Conservation (phyloP, 148 eudicot genomes). For the Rhododendron mucronatum region DNA sequence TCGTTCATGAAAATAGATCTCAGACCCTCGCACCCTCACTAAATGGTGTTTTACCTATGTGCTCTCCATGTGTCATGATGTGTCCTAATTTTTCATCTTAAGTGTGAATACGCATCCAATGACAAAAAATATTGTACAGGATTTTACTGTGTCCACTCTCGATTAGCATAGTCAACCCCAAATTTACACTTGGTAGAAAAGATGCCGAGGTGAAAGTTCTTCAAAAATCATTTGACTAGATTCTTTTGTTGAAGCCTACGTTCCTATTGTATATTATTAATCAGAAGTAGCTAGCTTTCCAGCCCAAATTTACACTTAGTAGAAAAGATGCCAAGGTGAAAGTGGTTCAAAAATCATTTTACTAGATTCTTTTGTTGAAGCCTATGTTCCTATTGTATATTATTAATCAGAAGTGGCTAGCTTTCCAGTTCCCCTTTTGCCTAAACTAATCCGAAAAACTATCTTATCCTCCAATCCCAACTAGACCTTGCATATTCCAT, state of each 20-base stretch:
- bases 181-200: not conserved
- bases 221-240: not conserved
- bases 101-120: not conserved
- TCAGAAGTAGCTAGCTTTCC: not conserved
- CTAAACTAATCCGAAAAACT: not conserved
- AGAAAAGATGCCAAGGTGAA: not conserved
- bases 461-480: not conserved
- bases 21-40: not conserved
- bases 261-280: not conserved
- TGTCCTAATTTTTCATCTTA: not conserved
- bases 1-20: not conserved
- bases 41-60: not conserved
- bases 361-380: not conserved
- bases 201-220: not conserved
- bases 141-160: not conserved
- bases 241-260: not conserved
- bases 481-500: not conserved
- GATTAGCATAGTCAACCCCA: not conserved
- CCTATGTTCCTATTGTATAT: not conserved
- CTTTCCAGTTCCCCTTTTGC: not conserved
- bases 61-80: not conserved
- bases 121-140: not conserved
- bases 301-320: not conserved
- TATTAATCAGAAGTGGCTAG: not conserved
- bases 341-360: not conserved